phyloP scores from a whole-genome alignment of 202 grass and related monocot species.

The Zizania palustris region DNA sequence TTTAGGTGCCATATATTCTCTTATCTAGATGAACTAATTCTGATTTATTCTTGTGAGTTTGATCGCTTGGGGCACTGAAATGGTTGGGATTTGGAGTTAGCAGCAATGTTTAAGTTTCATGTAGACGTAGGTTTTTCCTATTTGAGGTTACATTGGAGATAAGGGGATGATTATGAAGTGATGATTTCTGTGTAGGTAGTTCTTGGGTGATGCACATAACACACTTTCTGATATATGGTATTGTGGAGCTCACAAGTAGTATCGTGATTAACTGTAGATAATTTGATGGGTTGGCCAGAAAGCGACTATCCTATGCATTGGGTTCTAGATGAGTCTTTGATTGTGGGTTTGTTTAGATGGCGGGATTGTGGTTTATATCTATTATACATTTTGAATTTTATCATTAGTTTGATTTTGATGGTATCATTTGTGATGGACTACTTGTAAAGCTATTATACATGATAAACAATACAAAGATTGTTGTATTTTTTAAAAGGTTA shows the following conservation, averaged over 20 bases:
- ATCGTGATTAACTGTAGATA: too few relatives aligned
- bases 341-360: conserved; percentile 25
- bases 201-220: too few relatives aligned
- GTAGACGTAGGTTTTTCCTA: background rate
- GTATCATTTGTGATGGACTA: conserved; percentile 16
- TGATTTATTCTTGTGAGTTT: background rate
- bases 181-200: too few relatives aligned
- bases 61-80: background rate
- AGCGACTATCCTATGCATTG: background rate
- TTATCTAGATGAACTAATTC: background rate
- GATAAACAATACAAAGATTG: background rate
- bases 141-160: background rate
- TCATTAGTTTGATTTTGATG: background rate
- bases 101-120: background rate
- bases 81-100: background rate
- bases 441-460: background rate
- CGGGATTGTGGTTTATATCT: background rate
- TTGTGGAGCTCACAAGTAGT: too few relatives aligned
- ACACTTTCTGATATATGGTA: too few relatives aligned
- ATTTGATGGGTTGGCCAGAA: background rate
- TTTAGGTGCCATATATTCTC: conserved; percentile 60
- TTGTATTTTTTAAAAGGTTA: background rate
- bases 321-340: background rate
- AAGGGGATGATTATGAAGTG: background rate
- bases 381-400: background rate